phyloP scores from a whole-genome alignment of 1,284 basidiomycete species.

The Singerocomus rubriflavus region DNA sequence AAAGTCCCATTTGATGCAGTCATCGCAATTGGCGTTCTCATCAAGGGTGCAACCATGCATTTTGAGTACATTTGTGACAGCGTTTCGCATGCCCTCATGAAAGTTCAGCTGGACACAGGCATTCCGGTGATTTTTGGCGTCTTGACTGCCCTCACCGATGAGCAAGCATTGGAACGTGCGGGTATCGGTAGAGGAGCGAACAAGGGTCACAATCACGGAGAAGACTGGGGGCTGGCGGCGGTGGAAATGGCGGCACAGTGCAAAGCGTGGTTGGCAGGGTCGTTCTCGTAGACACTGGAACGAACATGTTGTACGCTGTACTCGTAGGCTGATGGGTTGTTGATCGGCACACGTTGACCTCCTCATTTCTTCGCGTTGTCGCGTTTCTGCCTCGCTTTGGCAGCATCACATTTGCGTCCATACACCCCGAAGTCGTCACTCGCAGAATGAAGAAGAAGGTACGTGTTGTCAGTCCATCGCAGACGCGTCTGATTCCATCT shows the following conservation, averaged over 20 bases:
- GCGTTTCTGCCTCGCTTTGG: background rate
- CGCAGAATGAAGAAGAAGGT: conserved; percentile 46
- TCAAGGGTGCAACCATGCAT: conserved; percentile 97
- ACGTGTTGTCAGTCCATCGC: background rate
- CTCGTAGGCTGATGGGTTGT: background rate
- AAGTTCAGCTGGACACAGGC: conserved; percentile 87
- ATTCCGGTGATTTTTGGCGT: conserved; percentile 98
- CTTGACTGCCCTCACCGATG: conserved; percentile 88
- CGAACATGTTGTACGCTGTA: conserved; percentile 14
- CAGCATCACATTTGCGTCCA: background rate
- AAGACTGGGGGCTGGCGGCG: conserved; percentile 94
- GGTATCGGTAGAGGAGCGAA: conserved; percentile 67
- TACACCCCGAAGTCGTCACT: background rate
- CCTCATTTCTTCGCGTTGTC: too few species aligned
- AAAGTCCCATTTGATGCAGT: conserved; percentile 87
- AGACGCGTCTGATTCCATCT: background rate
- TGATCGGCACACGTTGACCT: too few species aligned
- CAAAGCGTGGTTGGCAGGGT: conserved; percentile 74
- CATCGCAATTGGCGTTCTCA: conserved; percentile 95
- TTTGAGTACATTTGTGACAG: conserved; percentile 98
- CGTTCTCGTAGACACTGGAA: conserved; percentile 41
- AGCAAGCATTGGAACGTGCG: conserved; percentile 91
- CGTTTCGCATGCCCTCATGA: conserved; percentile 92
- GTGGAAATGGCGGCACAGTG: conserved; percentile 86
- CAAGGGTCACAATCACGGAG: conserved; percentile 90